Percentiles rank a stretch among this genome's conserved stretches.
phyloP scores from a whole-genome alignment of 2,329 filamentous ascomycete species.

The Scedosporium aurantiacum region DNA sequence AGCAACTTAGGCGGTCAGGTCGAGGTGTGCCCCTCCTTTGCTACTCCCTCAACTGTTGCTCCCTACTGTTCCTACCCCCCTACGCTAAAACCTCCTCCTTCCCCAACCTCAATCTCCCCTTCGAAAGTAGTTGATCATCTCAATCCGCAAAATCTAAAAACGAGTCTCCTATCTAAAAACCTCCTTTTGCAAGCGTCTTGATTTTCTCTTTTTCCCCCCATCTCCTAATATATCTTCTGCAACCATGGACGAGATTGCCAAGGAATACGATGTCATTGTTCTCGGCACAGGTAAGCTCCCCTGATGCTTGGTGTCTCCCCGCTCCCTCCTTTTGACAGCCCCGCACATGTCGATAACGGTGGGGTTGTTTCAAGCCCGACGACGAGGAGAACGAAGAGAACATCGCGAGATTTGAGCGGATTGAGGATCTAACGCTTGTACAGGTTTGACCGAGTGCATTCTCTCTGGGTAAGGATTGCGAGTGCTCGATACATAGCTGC shows the following conservation, averaged over 20 bases:
- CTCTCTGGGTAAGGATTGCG: constrained; percentile 71
- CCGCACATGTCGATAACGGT: constrained; percentile 15
- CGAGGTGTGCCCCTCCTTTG: not conserved
- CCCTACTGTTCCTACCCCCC: too few relatives aligned
- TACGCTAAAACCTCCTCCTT: too few relatives aligned
- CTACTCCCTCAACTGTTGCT: too few relatives aligned
- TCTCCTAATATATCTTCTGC: constrained; percentile 4
- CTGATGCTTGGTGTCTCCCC: constrained; percentile 4
- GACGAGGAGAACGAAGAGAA: not conserved
- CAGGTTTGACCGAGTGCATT: constrained; percentile 96
- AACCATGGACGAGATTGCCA: constrained; percentile 93
- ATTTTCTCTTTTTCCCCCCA: not conserved
- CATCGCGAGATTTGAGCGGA: constrained; percentile 3
- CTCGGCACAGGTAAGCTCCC: constrained; percentile 80
- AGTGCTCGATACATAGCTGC: not conserved
- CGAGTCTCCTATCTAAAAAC: constrained; percentile 12
- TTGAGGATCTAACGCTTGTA: constrained; percentile 16
- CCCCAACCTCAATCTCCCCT: constrained; percentile 1
- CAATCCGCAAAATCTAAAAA: constrained; percentile 16
- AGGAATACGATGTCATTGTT: constrained; percentile 97
- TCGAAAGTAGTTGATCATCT: constrained; percentile 12
- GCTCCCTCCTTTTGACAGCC: constrained; percentile 10
- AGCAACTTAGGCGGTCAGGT: not conserved
- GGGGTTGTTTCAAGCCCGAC: constrained; percentile 8
- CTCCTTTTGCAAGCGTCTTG: not conserved